Conservation (phyloP, 192 early-diverging fungal species). For the Rhizophagus prolifer region DNA sequence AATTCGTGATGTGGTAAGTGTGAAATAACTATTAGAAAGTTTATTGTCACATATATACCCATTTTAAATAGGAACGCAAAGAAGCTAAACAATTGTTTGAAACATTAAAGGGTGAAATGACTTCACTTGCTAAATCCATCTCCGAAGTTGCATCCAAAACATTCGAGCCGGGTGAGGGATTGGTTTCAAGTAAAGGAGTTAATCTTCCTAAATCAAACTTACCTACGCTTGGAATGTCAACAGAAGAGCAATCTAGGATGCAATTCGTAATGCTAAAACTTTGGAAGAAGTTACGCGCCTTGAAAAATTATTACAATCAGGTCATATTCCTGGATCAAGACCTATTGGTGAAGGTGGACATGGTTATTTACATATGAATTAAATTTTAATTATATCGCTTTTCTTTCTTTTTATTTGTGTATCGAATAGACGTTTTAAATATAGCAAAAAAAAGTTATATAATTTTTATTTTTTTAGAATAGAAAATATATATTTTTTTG, state of each 20-base stretch:
- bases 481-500: neutral
- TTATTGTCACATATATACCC: neutral
- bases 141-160: constrained; percentile 70
- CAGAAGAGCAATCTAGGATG: constrained; percentile 68
- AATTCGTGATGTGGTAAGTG: constrained; percentile 63
- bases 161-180: constrained; percentile 84
- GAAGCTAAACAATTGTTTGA: constrained; percentile 82
- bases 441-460: no score
- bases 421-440: no score
- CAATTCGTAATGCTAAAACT: constrained; percentile 71
- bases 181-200: constrained; percentile 29
- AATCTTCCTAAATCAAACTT: constrained; percentile 52
- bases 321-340: constrained; percentile 46
- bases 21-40: neutral
- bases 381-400: no score
- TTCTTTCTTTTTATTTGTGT: no score
- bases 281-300: constrained; percentile 74
- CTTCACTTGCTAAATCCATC: constrained; percentile 65
- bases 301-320: constrained; percentile 65
- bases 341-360: neutral
- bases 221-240: constrained; percentile 56
- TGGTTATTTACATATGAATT: no score
- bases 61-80: constrained; percentile 65
- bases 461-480: no score
- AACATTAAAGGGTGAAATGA: constrained; percentile 57